Evolutionary conservation across 345 rosid genomes (phyloP).

Genomic region (rapeseed (Brassica napus)): Da-Ae NC_063434.1:6337501-6338000

Average conservation of each 20-base stretch:
- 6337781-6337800: constrained; percentile 48
- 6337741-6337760: constrained; percentile 49
- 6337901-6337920: constrained; percentile 54
- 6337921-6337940: constrained; percentile 54
- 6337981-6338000: constrained; percentile 78
- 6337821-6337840: constrained; percentile 44
- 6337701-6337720: constrained; percentile 59
- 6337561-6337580: constrained; percentile 57
- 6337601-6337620: constrained; percentile 74
- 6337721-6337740: constrained; percentile 72
- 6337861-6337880: constrained; percentile 18
- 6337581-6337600: constrained; percentile 49
- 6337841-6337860: constrained; percentile 51
- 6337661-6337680: constrained; percentile 40
- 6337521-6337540: constrained; percentile 42
- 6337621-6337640: constrained; percentile 87
- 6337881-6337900: constrained; percentile 27
- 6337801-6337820: constrained; percentile 44
- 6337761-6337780: constrained; percentile 40
- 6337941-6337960: constrained; percentile 57
- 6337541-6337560: constrained; percentile 67
- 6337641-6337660: constrained; percentile 56
- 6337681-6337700: constrained; percentile 32
- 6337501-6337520: constrained; percentile 84
- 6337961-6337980: constrained; percentile 77